A percentile compares a stretch with the other conserved stretches of the same genome.
Evolutionary conservation across 139 green algal genomes (phyloP).

Genomic region (Gonium pectorale): DNA sequence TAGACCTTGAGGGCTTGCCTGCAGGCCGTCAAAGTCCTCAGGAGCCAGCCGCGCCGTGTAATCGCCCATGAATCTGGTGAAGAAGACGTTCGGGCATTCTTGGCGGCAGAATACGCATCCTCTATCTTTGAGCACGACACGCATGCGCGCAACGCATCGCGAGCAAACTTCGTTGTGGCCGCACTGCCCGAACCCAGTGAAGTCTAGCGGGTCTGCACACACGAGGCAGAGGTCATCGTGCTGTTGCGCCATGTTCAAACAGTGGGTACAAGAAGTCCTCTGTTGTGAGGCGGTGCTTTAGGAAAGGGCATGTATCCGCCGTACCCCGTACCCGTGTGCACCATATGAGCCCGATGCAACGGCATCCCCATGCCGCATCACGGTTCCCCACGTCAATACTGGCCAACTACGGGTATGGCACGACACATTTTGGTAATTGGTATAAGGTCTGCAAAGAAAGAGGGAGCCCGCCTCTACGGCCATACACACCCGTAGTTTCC

Average conservation of each 20-base stretch:
- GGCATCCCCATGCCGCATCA: too few species aligned
- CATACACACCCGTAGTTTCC: too few species aligned
- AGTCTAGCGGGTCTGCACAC: constrained; percentile 91
- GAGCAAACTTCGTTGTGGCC: constrained; percentile 93
- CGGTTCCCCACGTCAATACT: too few species aligned
- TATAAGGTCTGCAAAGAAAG: too few species aligned
- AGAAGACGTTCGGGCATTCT: constrained; percentile 66
- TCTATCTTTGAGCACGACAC: constrained; percentile 87
- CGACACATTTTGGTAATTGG: too few species aligned
- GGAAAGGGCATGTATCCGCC: too few species aligned
- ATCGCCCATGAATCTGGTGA: constrained; percentile 82
- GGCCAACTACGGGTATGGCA: too few species aligned
- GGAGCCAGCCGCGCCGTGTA: constrained; percentile 75
- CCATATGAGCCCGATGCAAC: too few species aligned
- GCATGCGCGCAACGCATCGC: constrained; percentile 75
- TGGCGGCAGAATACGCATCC: constrained; percentile 91
- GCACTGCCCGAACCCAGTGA: constrained; percentile 82
- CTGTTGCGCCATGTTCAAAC: neutral
- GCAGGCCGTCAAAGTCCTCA: constrained; percentile 69
- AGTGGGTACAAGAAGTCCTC: too few species aligned
- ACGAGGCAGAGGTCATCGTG: constrained; percentile 82
- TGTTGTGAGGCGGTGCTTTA: too few species aligned
- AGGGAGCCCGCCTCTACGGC: too few species aligned
- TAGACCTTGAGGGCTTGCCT: constrained; percentile 67
- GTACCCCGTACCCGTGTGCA: too few species aligned